phyloP scores from a whole-genome alignment of 352 stramenopile genomes.

The Halophytophthora polymorphica region DNA sequence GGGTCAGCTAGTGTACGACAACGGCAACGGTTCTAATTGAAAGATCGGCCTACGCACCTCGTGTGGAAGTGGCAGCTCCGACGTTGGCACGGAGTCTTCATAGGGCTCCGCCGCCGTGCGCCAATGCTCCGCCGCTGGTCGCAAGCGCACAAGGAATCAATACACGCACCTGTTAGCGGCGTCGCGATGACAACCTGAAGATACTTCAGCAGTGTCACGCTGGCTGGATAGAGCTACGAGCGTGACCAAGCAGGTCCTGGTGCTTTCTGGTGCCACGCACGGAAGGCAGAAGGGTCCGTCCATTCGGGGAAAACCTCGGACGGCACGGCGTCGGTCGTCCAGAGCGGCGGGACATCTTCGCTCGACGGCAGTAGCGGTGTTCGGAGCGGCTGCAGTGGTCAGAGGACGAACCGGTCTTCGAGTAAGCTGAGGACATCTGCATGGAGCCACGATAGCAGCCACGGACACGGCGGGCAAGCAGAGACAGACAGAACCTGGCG shows the following conservation, averaged over 20 bases:
- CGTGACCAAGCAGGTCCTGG: not conserved
- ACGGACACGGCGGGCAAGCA: not conserved
- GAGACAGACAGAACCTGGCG: constrained; percentile 5
- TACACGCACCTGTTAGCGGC: not conserved
- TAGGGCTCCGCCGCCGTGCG: constrained; percentile 34
- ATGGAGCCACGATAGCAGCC: not conserved
- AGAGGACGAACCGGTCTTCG: not conserved
- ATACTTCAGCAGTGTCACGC: too few species aligned
- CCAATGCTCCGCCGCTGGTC: constrained; percentile 48
- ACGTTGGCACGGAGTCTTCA: constrained; percentile 34
- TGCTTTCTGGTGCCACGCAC: constrained; percentile 8
- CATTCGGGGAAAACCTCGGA: constrained; percentile 63
- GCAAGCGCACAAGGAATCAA: not conserved
- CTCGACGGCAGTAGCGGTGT: constrained; percentile 22
- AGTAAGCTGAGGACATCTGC: not conserved
- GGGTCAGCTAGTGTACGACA: not conserved
- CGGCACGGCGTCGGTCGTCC: constrained; percentile 27
- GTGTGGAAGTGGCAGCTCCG: constrained; percentile 23
- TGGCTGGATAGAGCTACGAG: too few species aligned
- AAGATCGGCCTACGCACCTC: constrained; percentile 11
- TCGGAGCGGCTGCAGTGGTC: constrained; percentile 15
- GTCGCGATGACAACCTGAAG: not conserved
- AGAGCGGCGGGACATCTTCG: constrained; percentile 40
- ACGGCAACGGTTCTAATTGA: not conserved
- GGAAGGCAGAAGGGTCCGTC: constrained; percentile 26